Evolutionary conservation across 306 rosid genomes (phyloP), one percentile per base, ranked within the genome.

Genomic region (Calophaca sinica): DNA sequence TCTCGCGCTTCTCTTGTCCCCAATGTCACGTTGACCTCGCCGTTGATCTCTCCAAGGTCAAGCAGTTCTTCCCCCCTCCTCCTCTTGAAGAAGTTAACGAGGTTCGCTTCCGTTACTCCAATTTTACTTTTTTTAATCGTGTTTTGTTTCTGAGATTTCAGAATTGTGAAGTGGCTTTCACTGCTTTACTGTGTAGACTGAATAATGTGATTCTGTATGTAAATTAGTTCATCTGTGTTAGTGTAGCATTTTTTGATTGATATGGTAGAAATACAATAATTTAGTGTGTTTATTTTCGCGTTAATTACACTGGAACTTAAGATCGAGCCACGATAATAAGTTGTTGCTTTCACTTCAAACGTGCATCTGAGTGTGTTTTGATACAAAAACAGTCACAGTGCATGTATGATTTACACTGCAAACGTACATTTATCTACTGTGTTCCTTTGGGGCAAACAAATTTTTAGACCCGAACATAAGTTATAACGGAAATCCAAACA

Each of bases 11-110:
- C 77, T 39, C 81, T 53, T 96, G 99, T 72, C 99, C 98, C 5
- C 99, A 92, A 81, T 96, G 99, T 51, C 66, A 81, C 12, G 91
- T 84, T 87, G 97, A 90, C 84, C 98, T 90, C 39, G 96, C 99
- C 12, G 94, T 93, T 36, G 98, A 93, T 68, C 84, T 90, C 7
- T 81, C 91, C 11, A 93, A 81, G 74, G 63, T 81, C 54, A 81
- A 76, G 54, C 85, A 81, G 70, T 70, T 81, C 13, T 64, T 76
- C 39, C 70, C 81, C 31, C 38, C 66, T 20, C 63, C 74, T 28
- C 68, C 74, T 6, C 63, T 35, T 0, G 85, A 81, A 81, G 87
- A 84, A 80, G 85, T 84, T 63, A 84, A 84, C 44, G 87, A 84
- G 87, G 87, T 84, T 73, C 32, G 70, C 11, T 69, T 79, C 45